Evolutionary conservation across 164 flowering plant genomes (phyloP), one percentile per base, ranked within the genome.

Genomic region (Santalum album): DNA sequence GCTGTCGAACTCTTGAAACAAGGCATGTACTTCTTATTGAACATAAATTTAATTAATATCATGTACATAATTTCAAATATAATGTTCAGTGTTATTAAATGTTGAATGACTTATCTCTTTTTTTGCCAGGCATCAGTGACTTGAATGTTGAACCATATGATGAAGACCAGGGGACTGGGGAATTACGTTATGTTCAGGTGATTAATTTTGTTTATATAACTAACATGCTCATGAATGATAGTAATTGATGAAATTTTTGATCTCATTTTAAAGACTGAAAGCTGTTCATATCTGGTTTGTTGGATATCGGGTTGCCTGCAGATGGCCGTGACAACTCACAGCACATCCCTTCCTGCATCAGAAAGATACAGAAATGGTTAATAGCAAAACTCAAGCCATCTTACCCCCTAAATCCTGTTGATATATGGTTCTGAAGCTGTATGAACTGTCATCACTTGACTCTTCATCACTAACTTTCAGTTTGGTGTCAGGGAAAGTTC

Each of bases 321-420:
- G 98, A 86, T 92, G 96, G 98, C 95, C 46, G 94, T 92, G 60
- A 84, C 96, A 0, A 80, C 89, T 20, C 60, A 86, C 64, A 67
- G 75, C 64, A 92, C 96, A 22, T 81, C 95, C 25, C 78, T 92
- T 58, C 95, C 87, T 38, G 74, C 76, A 2, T 53, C 77, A 29
- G 82, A 92, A 65, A 75, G 98, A 77, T 92, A 89, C 58, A 69
- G 49, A 61, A 80, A 77, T 62, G 98, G 98, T 92, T 52, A 26
- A 34, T 43, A 47, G 27, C 49, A 59, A 32, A 19, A 55, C 36
- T 23, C n/a, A 7, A 12, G 32, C 36, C n/a, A n/a, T 29, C 34
- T 29, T 9, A 51, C 25, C 3, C 49, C 29, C 1, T 2, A 19
- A 34, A 18, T 55, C 24, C 22, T 22, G 4, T 39, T 49, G 34